Evolutionary conservation across 1,139 yeast species (phyloP), one percentile per base, ranked within the genome.

Genomic region (Blastobotrys aristatus): DNA sequence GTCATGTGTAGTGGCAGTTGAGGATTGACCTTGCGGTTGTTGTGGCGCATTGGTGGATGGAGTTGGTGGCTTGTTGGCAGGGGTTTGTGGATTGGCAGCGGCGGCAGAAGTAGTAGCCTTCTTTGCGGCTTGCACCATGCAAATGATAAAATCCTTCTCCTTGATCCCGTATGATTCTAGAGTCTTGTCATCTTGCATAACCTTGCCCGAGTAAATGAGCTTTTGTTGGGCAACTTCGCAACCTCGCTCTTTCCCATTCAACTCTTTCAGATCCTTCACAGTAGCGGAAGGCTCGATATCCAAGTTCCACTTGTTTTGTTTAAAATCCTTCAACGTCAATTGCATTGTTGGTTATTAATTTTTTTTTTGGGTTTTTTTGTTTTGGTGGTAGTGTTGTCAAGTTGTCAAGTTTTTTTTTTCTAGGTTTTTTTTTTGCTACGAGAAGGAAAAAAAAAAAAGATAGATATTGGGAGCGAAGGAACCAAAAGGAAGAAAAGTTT

Each of bases 121-220:
- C 13, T 54, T 48, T 53, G 58, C 59, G 16, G 77, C 69, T 57
- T 69, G 70, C 46, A 88, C 78, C 97, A 92, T 92, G 67, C 89
- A 90, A 53, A 92, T 90, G 50, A 92, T 80, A 57, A 90, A 90
- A 62, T 89, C 97, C 47, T 88, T 89, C 41, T 61, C 66, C 64
- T 87, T 88, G 59, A 92, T 77, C 58, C 84, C 84, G 66, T 80
- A 83, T 13, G 77, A 74, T 46, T 76, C 85, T 54, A 90, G 74
- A 4, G 84, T 75, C 63, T 87, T 84, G 47, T 79, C 89, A 69
- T 92, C 96, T 60, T 80, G 88, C 50, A 92, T 77, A 39, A 92
- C 94, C 64, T 89, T 89, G 62, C 95, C 95, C 1, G 96, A 88
- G 66, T 84, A 92, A 50, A 94, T 96, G 61, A 92, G 79, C 69